These are phyloP conservation scores for Filobasidium floriforme DNA, from an alignment of 768 basidiomycete species.

Conservation along the genomic window DNA sequence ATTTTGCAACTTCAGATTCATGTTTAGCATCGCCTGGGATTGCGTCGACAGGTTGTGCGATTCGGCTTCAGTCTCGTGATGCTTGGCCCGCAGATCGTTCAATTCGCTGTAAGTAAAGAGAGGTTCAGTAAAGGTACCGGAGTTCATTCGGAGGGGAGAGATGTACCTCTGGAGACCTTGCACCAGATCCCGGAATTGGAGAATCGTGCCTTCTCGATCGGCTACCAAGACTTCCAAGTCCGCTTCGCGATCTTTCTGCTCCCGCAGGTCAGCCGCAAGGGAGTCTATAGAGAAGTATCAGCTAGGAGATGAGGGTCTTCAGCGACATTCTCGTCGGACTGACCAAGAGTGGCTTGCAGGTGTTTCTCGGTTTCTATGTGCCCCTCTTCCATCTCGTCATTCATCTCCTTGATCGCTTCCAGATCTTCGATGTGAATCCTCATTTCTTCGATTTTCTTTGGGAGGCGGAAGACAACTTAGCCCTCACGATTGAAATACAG, in stretches of 20 bases:
- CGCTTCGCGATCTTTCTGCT: conserved; percentile 59
- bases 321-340: conserved; percentile 29
- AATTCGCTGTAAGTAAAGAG: conserved; percentile 59
- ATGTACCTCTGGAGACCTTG: conserved; percentile 67
- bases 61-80: conserved; percentile 73
- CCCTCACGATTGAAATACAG: background rate
- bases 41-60: conserved; percentile 76
- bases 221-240: conserved; percentile 67
- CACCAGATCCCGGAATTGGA: conserved; percentile 88
- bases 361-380: conserved; percentile 88
- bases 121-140: background rate
- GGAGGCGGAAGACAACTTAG: background rate
- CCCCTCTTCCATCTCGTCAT: conserved; percentile 94
- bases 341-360: conserved; percentile 81
- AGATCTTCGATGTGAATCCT: conserved; percentile 90
- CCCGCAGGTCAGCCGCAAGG: conserved; percentile 49
- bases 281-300: background rate
- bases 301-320: conserved; percentile 11
- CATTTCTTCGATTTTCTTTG: conserved; percentile 95
- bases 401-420: conserved; percentile 89
- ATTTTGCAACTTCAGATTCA: conserved; percentile 89
- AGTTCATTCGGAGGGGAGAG: too few species aligned
- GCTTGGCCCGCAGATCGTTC: conserved; percentile 71
- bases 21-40: conserved; percentile 84
- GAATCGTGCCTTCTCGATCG: conserved; percentile 80